Base-by-base conservation (phyloP, 257 asterid species). In the Solanum paucissectum region DNA sequence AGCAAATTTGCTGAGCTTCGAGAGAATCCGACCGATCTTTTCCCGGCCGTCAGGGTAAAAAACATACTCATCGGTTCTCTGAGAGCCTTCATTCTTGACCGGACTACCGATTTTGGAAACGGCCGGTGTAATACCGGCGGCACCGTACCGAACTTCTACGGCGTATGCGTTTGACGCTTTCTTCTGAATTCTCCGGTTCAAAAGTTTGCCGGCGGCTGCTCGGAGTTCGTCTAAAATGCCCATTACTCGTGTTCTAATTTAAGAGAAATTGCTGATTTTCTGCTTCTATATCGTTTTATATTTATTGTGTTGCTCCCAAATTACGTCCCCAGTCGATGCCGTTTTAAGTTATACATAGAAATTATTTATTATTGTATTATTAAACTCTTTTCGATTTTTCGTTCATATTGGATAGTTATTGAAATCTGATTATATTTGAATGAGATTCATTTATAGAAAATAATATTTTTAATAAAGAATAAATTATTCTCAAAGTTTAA, bases 1-100 rank as follows among this genome's bases (percentile, higher is more conserved):
- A 34, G 94, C 94, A n/a, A 90, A 88, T 81, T 91, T 93, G 9
- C 93, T 92, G 64, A 92, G 89, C 89, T 88, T 91, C 4, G 83
- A 75, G 20, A 75, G 55, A 37, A 75, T 75, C 32, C 83, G 55
- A 29, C 55, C 55, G 55, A 75, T 38, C 18, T 37, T 75, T 23
- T 23, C 83, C 23, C 83, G 33, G 92, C 92, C 90, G 88, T 85
- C 90, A 84, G 90, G 90, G 74, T 88, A 88, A 13, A 89, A 86
- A 75, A 84, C 64, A 68, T 79, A 85, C 33, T 90, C 92, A 68
- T 88, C 92, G 42, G 79, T 84, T 36, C 23, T 74, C 13, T 83
- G 88, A 33, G 87, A 69, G 33, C 86, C 82, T 42, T 75, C 85
- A 12, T 55, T 52, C 33, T 73, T 87, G 14, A 79, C 73, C 20